Conservation (phyloP, 352 stramenopile genomes). For the Globisporangium barbulae region DNA sequence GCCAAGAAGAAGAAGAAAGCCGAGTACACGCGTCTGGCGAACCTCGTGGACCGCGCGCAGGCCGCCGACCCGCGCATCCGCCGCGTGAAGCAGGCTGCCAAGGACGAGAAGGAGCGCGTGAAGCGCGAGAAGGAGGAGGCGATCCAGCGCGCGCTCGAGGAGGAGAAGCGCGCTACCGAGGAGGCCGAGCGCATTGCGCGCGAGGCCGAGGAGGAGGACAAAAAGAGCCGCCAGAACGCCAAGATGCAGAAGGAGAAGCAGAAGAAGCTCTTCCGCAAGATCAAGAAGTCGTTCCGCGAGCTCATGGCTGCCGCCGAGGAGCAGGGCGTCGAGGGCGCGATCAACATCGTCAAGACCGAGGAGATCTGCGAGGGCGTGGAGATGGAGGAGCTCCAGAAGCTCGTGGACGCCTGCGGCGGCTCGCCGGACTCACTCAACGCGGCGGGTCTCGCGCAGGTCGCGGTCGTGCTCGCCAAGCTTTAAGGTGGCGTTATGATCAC, state of each 20-base stretch:
- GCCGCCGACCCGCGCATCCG: constrained; percentile 74
- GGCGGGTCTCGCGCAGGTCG: constrained; percentile 50
- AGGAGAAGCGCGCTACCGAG: constrained; percentile 60
- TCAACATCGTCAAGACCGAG: constrained; percentile 76
- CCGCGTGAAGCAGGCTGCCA: constrained; percentile 80
- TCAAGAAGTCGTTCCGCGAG: constrained; percentile 85
- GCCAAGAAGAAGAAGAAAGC: constrained; percentile 90
- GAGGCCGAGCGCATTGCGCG: constrained; percentile 41
- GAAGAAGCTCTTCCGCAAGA: constrained; percentile 80
- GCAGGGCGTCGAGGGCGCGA: constrained; percentile 48
- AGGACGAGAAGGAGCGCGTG: constrained; percentile 75
- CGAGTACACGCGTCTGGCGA: constrained; percentile 79
- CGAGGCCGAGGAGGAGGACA: constrained; percentile 69
- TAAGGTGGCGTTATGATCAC: constrained; percentile 11
- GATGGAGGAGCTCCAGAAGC: constrained; percentile 64
- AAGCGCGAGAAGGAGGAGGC: constrained; percentile 78
- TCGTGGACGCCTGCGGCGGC: constrained; percentile 60
- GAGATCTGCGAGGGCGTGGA: constrained; percentile 67
- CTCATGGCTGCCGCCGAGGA: constrained; percentile 63
- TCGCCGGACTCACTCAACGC: constrained; percentile 48
- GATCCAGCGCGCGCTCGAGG: constrained; percentile 61
- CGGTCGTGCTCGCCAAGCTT: constrained; percentile 44
- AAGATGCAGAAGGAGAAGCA: constrained; percentile 83
- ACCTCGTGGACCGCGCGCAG: constrained; percentile 74
- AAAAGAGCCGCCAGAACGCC: constrained; percentile 60